Conservation (phyloP, 2,329 filamentous ascomycete species). For the Monosporascus sp. region DNA sequence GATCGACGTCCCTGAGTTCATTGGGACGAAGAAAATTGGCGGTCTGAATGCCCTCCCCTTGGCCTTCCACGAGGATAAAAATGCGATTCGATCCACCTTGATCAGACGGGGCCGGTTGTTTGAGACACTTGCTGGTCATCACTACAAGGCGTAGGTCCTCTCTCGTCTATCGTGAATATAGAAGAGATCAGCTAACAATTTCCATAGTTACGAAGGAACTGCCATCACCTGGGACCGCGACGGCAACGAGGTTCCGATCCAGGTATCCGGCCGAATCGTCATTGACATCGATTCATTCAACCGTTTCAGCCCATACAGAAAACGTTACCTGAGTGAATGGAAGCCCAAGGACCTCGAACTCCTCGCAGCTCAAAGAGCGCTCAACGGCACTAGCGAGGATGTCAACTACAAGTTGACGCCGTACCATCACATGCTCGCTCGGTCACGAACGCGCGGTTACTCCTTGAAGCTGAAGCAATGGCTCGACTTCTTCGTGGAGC, state of each 20-base stretch:
- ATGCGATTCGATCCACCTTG: slow-evolving; percentile 28
- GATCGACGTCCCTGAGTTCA: slow-evolving; percentile 34
- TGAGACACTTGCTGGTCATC: slow-evolving; percentile 38
- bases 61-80: slow-evolving; percentile 34
- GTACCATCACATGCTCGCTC: slow-evolving; percentile 28
- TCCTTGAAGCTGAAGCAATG: slow-evolving; percentile 13
- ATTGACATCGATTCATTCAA: slow-evolving; percentile 34
- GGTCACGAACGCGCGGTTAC: slow-evolving; percentile 21
- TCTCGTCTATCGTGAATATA: too few species aligned
- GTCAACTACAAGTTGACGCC: slow-evolving; percentile 16
- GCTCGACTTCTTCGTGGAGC: slow-evolving; percentile 42
- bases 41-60: slow-evolving; percentile 39
- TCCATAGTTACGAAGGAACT: slow-evolving; percentile 20
- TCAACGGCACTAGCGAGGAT: too few species aligned
- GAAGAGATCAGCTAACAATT: not conserved
- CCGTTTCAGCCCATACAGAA: slow-evolving; percentile 27
- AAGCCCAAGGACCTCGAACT: slow-evolving; percentile 26
- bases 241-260: slow-evolving; percentile 24
- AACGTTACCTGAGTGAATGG: slow-evolving; percentile 26
- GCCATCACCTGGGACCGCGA: slow-evolving; percentile 31
- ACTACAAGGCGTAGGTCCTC: slow-evolving; percentile 40
- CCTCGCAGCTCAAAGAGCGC: slow-evolving; percentile 15
- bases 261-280: slow-evolving; percentile 31
- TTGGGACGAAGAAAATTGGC: slow-evolving; percentile 38
- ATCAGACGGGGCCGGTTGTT: slow-evolving; percentile 38